Evolutionary conservation across 495 filamentous ascomycete genomes (phyloP).

Genomic region (Penicillium pulvis): DNA sequence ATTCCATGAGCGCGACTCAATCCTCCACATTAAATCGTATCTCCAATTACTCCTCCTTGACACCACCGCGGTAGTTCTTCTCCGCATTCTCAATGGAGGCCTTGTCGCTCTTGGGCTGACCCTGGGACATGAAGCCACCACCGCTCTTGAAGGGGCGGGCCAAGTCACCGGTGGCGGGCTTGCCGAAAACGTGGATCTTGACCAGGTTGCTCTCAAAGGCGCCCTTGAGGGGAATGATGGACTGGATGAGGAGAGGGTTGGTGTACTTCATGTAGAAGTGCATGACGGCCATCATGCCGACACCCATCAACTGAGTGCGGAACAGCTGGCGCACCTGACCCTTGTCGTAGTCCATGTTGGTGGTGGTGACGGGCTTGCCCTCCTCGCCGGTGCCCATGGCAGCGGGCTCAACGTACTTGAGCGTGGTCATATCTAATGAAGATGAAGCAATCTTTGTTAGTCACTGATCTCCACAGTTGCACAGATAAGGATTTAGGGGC

Average conservation of each 20-base stretch:
- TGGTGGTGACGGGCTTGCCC: slow-evolving; percentile 93
- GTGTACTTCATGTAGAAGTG: slow-evolving; percentile 99
- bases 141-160: slow-evolving; percentile 92
- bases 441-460: neutral
- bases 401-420: slow-evolving; percentile 97
- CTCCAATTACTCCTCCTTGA: slow-evolving; percentile 79
- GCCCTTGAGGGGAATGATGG: slow-evolving; percentile 94
- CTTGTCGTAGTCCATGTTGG: slow-evolving; percentile 88
- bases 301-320: slow-evolving; percentile 88
- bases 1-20: neutral
- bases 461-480: neutral
- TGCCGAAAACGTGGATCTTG: slow-evolving; percentile 91
- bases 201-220: slow-evolving; percentile 91
- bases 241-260: slow-evolving; percentile 98
- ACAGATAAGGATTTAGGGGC: neutral
- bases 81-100: slow-evolving; percentile 88
- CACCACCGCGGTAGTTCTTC: slow-evolving; percentile 81
- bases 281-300: slow-evolving; percentile 98
- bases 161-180: slow-evolving; percentile 88
- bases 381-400: slow-evolving; percentile 90
- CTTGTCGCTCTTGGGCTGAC: slow-evolving; percentile 88
- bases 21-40: slow-evolving; percentile 6
- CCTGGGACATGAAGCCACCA: slow-evolving; percentile 77
- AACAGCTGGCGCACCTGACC: slow-evolving; percentile 78
- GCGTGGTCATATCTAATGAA: slow-evolving; percentile 81